Evolutionary conservation across 441 rosid genomes (phyloP), one percentile per base, ranked within the genome.

Genomic region (Lagerstroemia fauriei): DNA sequence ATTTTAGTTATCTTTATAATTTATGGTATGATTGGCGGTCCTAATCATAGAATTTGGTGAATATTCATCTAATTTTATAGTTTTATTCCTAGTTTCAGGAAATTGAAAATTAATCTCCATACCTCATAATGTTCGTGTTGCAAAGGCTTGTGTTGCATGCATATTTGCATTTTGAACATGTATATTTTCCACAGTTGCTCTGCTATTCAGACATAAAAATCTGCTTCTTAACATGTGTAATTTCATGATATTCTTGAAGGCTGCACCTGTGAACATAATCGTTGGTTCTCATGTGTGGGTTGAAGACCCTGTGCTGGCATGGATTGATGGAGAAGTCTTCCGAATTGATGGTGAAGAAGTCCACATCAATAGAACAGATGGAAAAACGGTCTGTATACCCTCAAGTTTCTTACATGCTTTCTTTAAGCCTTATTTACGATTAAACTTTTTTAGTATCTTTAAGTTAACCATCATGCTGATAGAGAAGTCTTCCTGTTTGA

Each of bases 251-350:
- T 74, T 48, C 61, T 82, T 72, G 71, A 44, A 82, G 84, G 84
- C 77, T 38, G 77, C 81, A 16, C 73, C 78, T 3, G 84, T 82
- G 73, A 82, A 82, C 80, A 82, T 82, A 47, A 77, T 77, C 29
- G 84, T 82, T 31, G 84, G 84, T 34, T 82, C 84, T 71, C 84
- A 82, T 77, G 81, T 82, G 32, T 82, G 84, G 84, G 81, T 78
- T 22, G 81, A 82, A 53, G 65, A 82, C 61, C 81, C 84, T n/a
- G 84, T 0, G 27, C 47, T 34, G 77, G 81, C 84, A 9, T 82
- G 84, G 84, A 41, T 82, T 57, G 84, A 82, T 82, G 81, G 84
- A 17, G 81, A 69, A 70, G 84, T 82, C 78, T 70, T 48, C 56
- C 78, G 81, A 29, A 78, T 77, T 71, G 78, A 72, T 16, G 81